Evolutionary conservation across 2,329 filamentous ascomycete species (phyloP).

Genomic region (Paraphoma chrysanthemicola): DNA sequence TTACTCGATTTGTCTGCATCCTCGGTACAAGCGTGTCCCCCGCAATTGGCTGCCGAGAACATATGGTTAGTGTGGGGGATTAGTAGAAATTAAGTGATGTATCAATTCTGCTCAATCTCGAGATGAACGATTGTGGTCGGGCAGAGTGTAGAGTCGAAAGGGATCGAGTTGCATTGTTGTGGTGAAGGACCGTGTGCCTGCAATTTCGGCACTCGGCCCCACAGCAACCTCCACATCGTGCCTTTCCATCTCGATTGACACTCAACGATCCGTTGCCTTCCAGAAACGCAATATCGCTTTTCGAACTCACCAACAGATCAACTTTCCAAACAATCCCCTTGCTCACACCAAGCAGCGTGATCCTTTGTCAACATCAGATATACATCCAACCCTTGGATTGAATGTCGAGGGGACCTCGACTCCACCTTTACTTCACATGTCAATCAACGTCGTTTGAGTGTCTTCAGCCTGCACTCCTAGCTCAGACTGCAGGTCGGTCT

Average conservation of each 20-base stretch:
- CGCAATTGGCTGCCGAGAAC: background rate
- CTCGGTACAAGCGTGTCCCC: background rate
- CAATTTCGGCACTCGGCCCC: background rate
- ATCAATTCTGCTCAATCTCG: background rate
- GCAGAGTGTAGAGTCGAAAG: background rate
- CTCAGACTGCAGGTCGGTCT: no score
- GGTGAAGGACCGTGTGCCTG: background rate
- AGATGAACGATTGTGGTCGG: background rate
- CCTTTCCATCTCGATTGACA: background rate
- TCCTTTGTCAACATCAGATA: background rate
- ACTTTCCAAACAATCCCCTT: no score
- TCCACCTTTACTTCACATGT: background rate
- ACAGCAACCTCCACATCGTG: background rate
- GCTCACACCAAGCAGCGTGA: no score
- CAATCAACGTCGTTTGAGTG: background rate
- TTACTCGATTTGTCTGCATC: slow-evolving; percentile 8
- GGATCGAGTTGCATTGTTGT: background rate
- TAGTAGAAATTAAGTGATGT: background rate
- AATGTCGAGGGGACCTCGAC: background rate
- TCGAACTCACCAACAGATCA: no score
- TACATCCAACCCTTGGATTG: background rate
- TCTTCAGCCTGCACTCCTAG: no score
- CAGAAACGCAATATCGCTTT: no score
- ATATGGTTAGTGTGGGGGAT: background rate
- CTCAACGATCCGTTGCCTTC: background rate